Base-by-base conservation (phyloP, 2,329 filamentous ascomycete species). In the Endocalyx cinctus region DNA sequence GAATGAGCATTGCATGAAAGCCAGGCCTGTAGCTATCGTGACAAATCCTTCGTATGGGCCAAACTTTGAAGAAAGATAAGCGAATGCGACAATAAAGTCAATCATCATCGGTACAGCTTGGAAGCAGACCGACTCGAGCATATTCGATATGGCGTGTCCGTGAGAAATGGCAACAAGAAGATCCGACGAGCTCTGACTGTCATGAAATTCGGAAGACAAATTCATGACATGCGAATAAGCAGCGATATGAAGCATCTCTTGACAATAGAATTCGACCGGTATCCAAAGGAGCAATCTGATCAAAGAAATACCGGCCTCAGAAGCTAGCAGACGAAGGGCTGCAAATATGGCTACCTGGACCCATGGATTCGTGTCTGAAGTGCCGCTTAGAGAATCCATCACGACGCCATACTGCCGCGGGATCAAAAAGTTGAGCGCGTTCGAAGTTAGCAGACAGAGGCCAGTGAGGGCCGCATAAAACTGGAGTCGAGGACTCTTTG, bases 361-460 rank as follows among this genome's bases (percentile, higher is more conserved):
- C 74, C 74, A 77, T 1, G 69, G 66, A 33, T 64, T 69, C 36
- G 57, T 65, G 27, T 66, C 59, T 26, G 70, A 67, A 22, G 51
- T 56, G 7, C 68, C 64, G 18, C 69, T 69, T 15, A 94, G 63
- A 39, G 75, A 75, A 49, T 92, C 78, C 43, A 86, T 81, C 42
- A 94, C 79, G 37, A 85, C 77, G 43, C 87, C 87, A 19, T 90
- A 76, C 52, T 92, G 85, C 14, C 84, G 74, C n/a, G 87, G 87
- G 19, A 87, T 77, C 26, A 94, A 63, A 11, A 94, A 66, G 47
- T 88, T 86, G 31, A 94, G 65, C 5, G 75, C 75, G 43, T 89
- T 87, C 35, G 80, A 75, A 32, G 70, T 64, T n/a, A 88, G 56
- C 15, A 92, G 66, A 45, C 84, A 84, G 2, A 84, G 27, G 1